Evolutionary conservation across 2,329 filamentous ascomycete genomes (phyloP).

Genomic region (Penicillium sp.): DNA sequence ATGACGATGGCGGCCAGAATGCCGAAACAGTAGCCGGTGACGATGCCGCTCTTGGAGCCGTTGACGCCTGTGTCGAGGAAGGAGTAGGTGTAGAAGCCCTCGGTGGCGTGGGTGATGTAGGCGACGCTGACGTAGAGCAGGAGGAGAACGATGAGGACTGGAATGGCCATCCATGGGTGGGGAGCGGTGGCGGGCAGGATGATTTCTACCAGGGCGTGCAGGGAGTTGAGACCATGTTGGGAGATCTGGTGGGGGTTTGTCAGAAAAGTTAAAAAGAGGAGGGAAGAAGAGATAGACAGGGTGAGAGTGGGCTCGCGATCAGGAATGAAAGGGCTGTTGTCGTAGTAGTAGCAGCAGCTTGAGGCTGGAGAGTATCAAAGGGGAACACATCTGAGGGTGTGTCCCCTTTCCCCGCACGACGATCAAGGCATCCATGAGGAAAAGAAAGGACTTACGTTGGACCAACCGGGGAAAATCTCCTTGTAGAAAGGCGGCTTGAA

Average conservation of each 20-base stretch:
- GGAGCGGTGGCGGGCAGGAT: conserved; percentile 59
- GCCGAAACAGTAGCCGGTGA: conserved; percentile 58
- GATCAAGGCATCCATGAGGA: too few species aligned
- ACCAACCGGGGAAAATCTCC: conserved; percentile 50
- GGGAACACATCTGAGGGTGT: too few species aligned
- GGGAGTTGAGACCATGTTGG: conserved; percentile 67
- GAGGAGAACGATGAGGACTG: conserved; percentile 63
- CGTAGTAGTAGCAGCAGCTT: too few species aligned
- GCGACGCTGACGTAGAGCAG: conserved; percentile 67
- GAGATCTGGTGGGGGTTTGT: conserved; percentile 45
- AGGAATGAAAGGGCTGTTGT: too few species aligned
- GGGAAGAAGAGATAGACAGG: too few species aligned
- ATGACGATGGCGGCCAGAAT: conserved; percentile 52
- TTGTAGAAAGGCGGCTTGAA: conserved; percentile 50
- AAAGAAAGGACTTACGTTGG: conserved; percentile 33
- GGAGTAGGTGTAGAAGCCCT: conserved; percentile 69
- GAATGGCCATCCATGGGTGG: conserved; percentile 59
- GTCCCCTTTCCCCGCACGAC: too few species aligned
- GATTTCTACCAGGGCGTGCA: conserved; percentile 71
- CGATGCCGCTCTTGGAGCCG: conserved; percentile 43
- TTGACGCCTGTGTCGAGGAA: conserved; percentile 62
- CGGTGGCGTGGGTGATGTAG: conserved; percentile 63
- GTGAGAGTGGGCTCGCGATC: too few species aligned
- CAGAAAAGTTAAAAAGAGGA: not conserved
- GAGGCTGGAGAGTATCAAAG: too few species aligned